These are phyloP conservation scores for Volvox reticuliferus DNA, from an alignment of 139 green algal species.

Conservation along the genomic window DNA sequence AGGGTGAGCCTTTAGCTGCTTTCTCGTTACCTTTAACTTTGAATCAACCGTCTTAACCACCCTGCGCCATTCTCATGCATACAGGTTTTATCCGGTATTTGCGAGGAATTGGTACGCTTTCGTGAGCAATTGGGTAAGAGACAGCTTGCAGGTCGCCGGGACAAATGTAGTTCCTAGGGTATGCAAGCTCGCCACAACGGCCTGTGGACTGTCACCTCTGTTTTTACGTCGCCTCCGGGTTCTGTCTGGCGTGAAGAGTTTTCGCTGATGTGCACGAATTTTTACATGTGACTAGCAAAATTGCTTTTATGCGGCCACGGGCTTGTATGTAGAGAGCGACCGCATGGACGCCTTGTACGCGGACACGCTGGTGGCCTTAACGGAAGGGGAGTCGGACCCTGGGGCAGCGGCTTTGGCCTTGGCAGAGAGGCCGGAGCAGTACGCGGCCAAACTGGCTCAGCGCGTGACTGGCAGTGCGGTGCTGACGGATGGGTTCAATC, in stretches of 20 bases:
- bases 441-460: conserved; percentile 56
- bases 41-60: not conserved
- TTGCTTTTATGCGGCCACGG: not conserved
- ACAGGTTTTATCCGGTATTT: conserved; percentile 46
- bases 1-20: not conserved
- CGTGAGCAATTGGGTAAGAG: conserved; percentile 34
- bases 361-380: not conserved
- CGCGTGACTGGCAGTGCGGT: conserved; percentile 52
- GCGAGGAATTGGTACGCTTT: conserved; percentile 47
- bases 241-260: too few species aligned
- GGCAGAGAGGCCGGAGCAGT: conserved; percentile 40
- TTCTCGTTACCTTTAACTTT: not conserved
- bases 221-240: too few species aligned
- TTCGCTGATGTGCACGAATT: too few species aligned
- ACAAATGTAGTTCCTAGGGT: not conserved
- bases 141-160: not conserved
- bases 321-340: conserved; percentile 33
- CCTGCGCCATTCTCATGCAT: not conserved
- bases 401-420: conserved; percentile 6
- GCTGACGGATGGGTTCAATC: conserved; percentile 44
- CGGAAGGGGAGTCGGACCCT: conserved; percentile 3
- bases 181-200: not conserved
- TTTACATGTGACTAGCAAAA: not conserved
- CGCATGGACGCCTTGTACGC: conserved; percentile 51
- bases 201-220: not conserved